phyloP scores from a whole-genome alignment of 441 rosid genomes.

The Oxalis stricta region DNA sequence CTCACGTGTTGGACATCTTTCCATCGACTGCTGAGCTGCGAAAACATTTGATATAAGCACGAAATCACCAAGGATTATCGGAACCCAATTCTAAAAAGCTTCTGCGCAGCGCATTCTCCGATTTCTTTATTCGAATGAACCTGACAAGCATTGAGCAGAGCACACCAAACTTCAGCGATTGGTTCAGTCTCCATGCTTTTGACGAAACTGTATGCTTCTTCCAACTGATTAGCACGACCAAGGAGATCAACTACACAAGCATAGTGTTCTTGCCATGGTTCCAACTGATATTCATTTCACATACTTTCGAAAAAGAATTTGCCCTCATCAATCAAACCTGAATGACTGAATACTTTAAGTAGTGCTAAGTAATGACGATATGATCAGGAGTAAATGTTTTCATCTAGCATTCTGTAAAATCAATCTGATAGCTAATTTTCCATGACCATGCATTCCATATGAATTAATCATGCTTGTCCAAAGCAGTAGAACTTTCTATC shows the following conservation, averaged over 20 bases:
- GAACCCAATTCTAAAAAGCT: conserved; percentile 44
- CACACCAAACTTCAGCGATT: conserved; percentile 81
- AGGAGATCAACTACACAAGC: conserved; percentile 81
- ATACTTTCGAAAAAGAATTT: conserved; percentile 42
- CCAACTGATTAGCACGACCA: conserved; percentile 58
- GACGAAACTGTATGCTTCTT: conserved; percentile 64
- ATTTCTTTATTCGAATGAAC: conserved; percentile 58
- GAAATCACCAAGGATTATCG: conserved; percentile 63
- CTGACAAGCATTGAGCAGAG: conserved; percentile 66
- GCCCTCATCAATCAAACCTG: conserved; percentile 67
- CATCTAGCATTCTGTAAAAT: conserved; percentile 39
- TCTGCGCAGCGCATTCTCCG: conserved; percentile 57
- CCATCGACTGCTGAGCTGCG: conserved; percentile 62
- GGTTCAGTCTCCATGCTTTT: conserved; percentile 50
- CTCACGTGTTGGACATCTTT: conserved; percentile 54
- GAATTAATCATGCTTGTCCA: conserved; percentile 84
- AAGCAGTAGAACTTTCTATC: conserved; percentile 31
- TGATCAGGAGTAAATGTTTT: conserved; percentile 48
- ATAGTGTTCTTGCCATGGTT: conserved; percentile 87
- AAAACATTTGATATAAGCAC: conserved; percentile 74
- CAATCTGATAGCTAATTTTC: conserved; percentile 46
- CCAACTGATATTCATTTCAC: conserved; percentile 46
- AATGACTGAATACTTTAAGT: conserved; percentile 77
- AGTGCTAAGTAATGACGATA: conserved; percentile 63
- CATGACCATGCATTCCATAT: conserved; percentile 75